These are phyloP conservation scores for Lindgomyces ingoldianus DNA, from an alignment of 495 filamentous ascomycete species.

Conservation along the genomic window DNA sequence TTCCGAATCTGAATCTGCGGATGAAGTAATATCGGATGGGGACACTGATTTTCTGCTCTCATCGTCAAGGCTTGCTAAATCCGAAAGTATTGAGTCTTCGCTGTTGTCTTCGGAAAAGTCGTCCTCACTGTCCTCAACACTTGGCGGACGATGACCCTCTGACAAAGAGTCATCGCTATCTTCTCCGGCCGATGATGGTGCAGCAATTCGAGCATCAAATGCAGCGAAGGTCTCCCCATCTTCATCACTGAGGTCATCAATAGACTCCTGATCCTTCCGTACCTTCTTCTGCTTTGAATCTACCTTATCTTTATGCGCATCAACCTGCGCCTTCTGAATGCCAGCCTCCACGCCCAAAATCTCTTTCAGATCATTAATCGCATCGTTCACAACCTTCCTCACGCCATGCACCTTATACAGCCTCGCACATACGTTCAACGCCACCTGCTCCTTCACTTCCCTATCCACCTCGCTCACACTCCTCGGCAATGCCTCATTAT, in stretches of 20 bases:
- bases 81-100: constrained; percentile 17
- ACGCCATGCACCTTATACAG: constrained; percentile 77
- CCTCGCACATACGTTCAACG: constrained; percentile 75
- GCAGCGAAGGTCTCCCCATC: constrained; percentile 48
- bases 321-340: constrained; percentile 37
- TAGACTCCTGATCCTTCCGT: constrained; percentile 7
- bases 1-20: background rate
- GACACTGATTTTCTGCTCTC: background rate
- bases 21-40: background rate
- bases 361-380: constrained; percentile 62
- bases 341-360: constrained; percentile 57
- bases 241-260: constrained; percentile 2
- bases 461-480: constrained; percentile 37
- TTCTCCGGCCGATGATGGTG: constrained; percentile 52
- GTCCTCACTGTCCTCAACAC: constrained; percentile 38
- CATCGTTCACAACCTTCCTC: constrained; percentile 63
- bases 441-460: constrained; percentile 48
- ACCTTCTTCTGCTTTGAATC: constrained; percentile 6
- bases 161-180: constrained; percentile 49
- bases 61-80: background rate
- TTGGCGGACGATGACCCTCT: constrained; percentile 34
- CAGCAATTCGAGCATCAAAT: constrained; percentile 58
- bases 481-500: constrained; percentile 50
- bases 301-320: background rate
- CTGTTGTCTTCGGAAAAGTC: constrained; percentile 41